These are phyloP conservation scores for Acanthamoeba triangularis DNA, from an alignment of 208 protist genomes.

Conservation along the genomic window DNA sequence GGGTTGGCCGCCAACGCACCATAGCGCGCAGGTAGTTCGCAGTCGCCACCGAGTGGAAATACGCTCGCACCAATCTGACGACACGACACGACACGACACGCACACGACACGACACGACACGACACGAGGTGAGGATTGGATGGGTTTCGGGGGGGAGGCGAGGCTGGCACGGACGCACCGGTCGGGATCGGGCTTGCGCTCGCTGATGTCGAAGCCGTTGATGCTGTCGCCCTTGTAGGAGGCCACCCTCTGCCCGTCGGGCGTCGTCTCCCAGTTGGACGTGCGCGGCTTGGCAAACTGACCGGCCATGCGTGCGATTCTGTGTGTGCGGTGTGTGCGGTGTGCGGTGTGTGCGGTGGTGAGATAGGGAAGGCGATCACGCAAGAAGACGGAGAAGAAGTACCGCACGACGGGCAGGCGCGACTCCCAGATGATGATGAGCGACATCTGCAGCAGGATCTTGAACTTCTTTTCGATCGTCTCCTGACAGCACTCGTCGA, in stretches of 20 bases:
- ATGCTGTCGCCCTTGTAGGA: constrained; percentile 89
- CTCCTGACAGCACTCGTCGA: constrained; percentile 85
- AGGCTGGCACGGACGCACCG: constrained; percentile 49
- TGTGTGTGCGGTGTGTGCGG: constrained; percentile 47
- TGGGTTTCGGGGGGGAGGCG: too few species aligned
- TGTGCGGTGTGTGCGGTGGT: too few species aligned
- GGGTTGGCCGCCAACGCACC: not conserved
- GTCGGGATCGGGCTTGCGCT: constrained; percentile 87
- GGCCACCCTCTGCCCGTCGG: constrained; percentile 77
- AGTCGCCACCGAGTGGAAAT: constrained; percentile 87
- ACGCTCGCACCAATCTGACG: constrained; percentile 80
- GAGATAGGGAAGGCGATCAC: not conserved
- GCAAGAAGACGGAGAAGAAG: too few species aligned
- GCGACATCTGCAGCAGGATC: constrained; percentile 89
- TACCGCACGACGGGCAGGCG: constrained; percentile 13
- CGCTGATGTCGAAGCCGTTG: constrained; percentile 85
- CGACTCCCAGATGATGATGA: constrained; percentile 83
- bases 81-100: too few species aligned
- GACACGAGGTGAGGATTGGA: too few species aligned
- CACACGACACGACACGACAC: not conserved
- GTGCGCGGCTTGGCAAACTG: constrained; percentile 83
- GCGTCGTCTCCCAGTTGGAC: constrained; percentile 5
- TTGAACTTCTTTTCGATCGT: constrained; percentile 88
- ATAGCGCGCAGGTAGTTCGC: constrained; percentile 88
- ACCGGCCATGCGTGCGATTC: constrained; percentile 85